Conservation (phyloP, 2,329 filamentous ascomycete species). For the Rutstroemia sydowiana region DNA sequence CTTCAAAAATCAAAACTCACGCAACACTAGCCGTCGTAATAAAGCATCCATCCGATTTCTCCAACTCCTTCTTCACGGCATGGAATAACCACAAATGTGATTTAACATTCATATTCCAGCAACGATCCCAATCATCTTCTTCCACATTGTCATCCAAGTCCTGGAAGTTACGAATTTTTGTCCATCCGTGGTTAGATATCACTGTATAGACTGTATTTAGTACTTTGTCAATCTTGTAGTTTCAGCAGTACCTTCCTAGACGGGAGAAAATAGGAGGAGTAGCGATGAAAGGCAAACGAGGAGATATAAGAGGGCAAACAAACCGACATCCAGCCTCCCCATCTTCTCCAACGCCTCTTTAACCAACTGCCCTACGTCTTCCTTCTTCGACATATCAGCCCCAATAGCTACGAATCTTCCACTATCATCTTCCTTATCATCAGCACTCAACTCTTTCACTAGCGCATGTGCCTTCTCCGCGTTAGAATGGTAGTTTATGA, state of each 20-base stretch:
- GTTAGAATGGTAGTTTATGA: slow-evolving; percentile 66
- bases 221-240: background rate
- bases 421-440: background rate
- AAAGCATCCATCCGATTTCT: slow-evolving; percentile 51
- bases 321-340: slow-evolving; percentile 59
- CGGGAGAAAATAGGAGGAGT: background rate
- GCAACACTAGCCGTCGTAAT: slow-evolving; percentile 58
- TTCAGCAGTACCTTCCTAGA: background rate
- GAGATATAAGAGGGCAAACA: background rate
- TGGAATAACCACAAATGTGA: slow-evolving; percentile 53
- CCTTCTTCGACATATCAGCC: slow-evolving; percentile 56
- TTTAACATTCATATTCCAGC: slow-evolving; percentile 57
- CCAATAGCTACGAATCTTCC: slow-evolving; percentile 44
- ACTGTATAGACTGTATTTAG: slow-evolving; percentile 32
- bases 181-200: slow-evolving; percentile 65
- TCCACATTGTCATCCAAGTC: slow-evolving; percentile 45
- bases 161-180: slow-evolving; percentile 37
- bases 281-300: background rate
- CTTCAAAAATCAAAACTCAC: slow-evolving; percentile 30
- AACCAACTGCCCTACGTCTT: slow-evolving; percentile 53
- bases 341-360: slow-evolving; percentile 50
- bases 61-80: slow-evolving; percentile 45
- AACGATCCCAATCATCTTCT: slow-evolving; percentile 53
- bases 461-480: slow-evolving; percentile 51
- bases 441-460: slow-evolving; percentile 43